A percentile compares a stretch with the other conserved stretches of the same genome.
Conservation (phyloP, 176 grass and related monocot species). For the Saccharum spontaneum region DNA sequence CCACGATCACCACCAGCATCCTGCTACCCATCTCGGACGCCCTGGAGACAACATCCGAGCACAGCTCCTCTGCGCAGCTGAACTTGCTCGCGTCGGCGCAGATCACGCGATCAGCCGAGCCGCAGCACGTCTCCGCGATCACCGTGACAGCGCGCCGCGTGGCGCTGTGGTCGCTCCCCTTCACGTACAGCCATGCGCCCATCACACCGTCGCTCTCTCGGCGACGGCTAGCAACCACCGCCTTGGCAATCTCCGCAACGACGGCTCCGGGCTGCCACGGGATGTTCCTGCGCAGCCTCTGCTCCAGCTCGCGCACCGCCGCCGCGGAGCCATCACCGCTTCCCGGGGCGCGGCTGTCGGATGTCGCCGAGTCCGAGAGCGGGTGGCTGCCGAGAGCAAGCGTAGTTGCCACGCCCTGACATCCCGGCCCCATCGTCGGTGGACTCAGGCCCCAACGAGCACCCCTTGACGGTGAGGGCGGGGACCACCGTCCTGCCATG, state of each 20-base stretch:
- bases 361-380: slow-evolving; percentile 78
- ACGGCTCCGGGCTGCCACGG: slow-evolving; percentile 62
- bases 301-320: slow-evolving; percentile 43
- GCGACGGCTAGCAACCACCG: background rate
- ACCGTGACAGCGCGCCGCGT: slow-evolving; percentile 41
- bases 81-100: slow-evolving; percentile 15
- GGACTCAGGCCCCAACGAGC: background rate
- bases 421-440: background rate
- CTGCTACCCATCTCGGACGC: slow-evolving; percentile 7
- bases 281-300: slow-evolving; percentile 59
- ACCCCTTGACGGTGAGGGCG: background rate
- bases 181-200: slow-evolving; percentile 51
- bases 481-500: background rate
- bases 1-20: slow-evolving; percentile 54
- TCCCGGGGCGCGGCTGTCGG: slow-evolving; percentile 21
- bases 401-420: slow-evolving; percentile 3
- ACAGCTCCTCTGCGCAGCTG: slow-evolving; percentile 27
- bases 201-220: slow-evolving; percentile 1
- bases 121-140: slow-evolving; percentile 45
- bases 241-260: slow-evolving; percentile 44
- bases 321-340: background rate
- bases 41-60: slow-evolving; percentile 33
- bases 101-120: slow-evolving; percentile 39
- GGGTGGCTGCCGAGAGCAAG: slow-evolving; percentile 52
- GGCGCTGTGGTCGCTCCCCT: slow-evolving; percentile 55